Conservation (phyloP, 2,329 filamentous ascomycete genomes). For the Microdochium paspali region DNA sequence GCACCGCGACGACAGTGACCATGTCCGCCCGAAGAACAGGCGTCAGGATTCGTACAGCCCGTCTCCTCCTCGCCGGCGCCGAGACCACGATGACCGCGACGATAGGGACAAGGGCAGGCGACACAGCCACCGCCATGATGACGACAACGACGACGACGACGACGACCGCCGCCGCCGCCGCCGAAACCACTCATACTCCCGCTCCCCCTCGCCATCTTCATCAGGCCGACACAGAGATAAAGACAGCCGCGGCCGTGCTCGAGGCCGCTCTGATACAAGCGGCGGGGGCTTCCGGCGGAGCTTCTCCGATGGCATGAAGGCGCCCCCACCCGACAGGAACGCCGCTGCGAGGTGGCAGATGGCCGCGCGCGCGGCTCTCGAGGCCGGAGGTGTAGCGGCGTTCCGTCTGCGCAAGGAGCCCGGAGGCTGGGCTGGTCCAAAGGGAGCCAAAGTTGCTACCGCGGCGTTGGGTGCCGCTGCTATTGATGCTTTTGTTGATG, state of each 20-base stretch:
- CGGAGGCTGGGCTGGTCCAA: conserved; percentile 36
- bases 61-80: conserved; percentile 4
- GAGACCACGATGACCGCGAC: conserved; percentile 1
- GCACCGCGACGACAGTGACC: conserved; percentile 3
- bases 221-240: background rate
- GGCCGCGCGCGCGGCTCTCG: conserved; percentile 34
- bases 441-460: conserved; percentile 37
- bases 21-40: conserved; percentile 1
- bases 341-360: conserved; percentile 17
- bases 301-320: conserved; percentile 1
- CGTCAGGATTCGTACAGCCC: conserved; percentile 4
- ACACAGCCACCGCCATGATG: too few relatives aligned
- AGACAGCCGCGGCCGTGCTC: background rate
- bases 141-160: too few relatives aligned
- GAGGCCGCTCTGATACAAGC: background rate
- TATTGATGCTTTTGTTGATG: conserved; percentile 33
- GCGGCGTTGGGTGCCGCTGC: conserved; percentile 38
- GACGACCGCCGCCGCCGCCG: conserved; percentile 1
- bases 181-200: background rate
- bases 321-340: conserved; percentile 5
- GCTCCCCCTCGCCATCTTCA: conserved; percentile 7
- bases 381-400: conserved; percentile 37
- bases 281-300: too few relatives aligned
- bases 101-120: background rate
- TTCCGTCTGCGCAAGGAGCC: conserved; percentile 34